Conservation (phyloP, 2,329 filamentous ascomycete genomes). For the Aspergillus sp. region DNA sequence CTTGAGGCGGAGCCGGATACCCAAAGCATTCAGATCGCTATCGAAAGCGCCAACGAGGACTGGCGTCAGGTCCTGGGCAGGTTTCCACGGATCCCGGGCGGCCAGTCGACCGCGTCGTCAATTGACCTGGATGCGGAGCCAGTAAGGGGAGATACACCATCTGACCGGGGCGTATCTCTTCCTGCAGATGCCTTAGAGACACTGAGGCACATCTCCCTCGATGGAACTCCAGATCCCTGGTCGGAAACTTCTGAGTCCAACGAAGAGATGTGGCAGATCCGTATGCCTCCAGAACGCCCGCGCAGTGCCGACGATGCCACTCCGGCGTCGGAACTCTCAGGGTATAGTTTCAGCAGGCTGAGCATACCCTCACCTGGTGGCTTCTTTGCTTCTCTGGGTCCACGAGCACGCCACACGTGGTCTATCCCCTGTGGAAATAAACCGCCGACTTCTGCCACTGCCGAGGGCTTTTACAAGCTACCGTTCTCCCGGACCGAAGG, state of each 20-base stretch:
- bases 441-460: constrained; percentile 82
- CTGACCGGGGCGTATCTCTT: constrained; percentile 64
- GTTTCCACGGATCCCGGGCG: constrained; percentile 42
- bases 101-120: constrained; percentile 23
- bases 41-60: constrained; percentile 49
- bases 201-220: constrained; percentile 70
- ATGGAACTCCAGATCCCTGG: constrained; percentile 43
- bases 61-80: constrained; percentile 59
- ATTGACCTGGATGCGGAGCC: constrained; percentile 21
- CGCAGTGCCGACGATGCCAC: constrained; percentile 48
- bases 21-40: constrained; percentile 38
- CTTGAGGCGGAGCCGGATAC: constrained; percentile 30
- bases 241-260: constrained; percentile 50
- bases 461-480: constrained; percentile 84
- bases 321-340: constrained; percentile 59
- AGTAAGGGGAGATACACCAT: constrained; percentile 33
- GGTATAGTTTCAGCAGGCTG: constrained; percentile 74
- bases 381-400: constrained; percentile 84
- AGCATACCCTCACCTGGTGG: constrained; percentile 89
- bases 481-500: constrained; percentile 66
- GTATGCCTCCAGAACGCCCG: constrained; percentile 52
- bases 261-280: constrained; percentile 65
- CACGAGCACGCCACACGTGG: constrained; percentile 79
- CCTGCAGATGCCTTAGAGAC: constrained; percentile 80
- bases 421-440: constrained; percentile 60